These are phyloP conservation scores for Neotropicomus parvogracilis DNA, from an alignment of 1,284 basidiomycete species.

Conservation along the genomic window DNA sequence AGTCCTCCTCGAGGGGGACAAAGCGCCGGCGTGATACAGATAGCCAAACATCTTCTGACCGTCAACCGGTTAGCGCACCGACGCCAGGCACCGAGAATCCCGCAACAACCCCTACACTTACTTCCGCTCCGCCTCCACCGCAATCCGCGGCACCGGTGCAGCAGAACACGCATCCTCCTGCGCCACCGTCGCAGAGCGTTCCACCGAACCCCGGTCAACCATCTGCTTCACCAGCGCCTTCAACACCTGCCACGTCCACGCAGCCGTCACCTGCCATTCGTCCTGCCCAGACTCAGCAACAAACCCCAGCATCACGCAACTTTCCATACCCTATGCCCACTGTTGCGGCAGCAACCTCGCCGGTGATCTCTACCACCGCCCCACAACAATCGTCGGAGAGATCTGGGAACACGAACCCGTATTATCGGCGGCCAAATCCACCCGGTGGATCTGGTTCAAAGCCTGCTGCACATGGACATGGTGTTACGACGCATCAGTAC, in stretches of 20 bases:
- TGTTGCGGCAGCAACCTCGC: conserved; percentile 39
- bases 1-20: conserved; percentile 59
- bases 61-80: conserved; percentile 26
- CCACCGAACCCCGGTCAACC: conserved; percentile 23
- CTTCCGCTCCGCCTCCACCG: conserved; percentile 20
- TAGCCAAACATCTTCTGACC: conserved; percentile 31
- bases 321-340: conserved; percentile 49
- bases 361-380: conserved; percentile 34
- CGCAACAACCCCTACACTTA: conserved; percentile 17
- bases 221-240: conserved; percentile 30
- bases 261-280: conserved; percentile 33
- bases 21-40: conserved; percentile 59
- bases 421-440: conserved; percentile 39
- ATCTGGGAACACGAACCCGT: conserved; percentile 24
- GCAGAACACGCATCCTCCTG: conserved; percentile 27
- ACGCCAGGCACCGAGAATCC: conserved; percentile 26
- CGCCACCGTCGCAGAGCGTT: conserved; percentile 20
- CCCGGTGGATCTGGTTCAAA: conserved; percentile 29
- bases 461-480: conserved; percentile 32
- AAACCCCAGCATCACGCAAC: conserved; percentile 25
- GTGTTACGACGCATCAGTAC: conserved; percentile 40
- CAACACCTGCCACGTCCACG: conserved; percentile 32
- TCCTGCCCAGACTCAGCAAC: conserved; percentile 32
- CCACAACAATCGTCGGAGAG: conserved; percentile 32
- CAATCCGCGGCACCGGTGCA: conserved; percentile 22